Percentiles rank a stretch among this genome's conserved stretches.
phyloP scores from a whole-genome alignment of 2,329 filamentous ascomycete genomes.

The Remersonia thermophila region DNA sequence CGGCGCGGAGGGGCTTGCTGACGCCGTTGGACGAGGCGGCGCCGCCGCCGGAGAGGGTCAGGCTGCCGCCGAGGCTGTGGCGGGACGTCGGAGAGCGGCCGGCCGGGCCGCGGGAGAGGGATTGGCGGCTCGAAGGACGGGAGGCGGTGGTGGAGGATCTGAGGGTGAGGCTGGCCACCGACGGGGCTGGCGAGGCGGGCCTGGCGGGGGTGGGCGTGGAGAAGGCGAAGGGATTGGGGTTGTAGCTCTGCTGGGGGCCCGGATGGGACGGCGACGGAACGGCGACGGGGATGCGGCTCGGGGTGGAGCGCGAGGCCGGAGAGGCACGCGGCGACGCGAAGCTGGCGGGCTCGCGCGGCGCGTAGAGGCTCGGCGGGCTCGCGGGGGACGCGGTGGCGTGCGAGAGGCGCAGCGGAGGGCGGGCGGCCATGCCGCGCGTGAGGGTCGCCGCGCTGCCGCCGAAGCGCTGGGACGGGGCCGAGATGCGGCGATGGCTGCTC shows the following conservation, averaged over 20 bases:
- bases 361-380: no score
- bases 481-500: slow-evolving; percentile 31
- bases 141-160: slow-evolving; percentile 6
- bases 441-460: slow-evolving; percentile 16
- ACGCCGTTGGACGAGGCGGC: background rate
- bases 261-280: slow-evolving; percentile 14
- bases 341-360: slow-evolving; percentile 35
- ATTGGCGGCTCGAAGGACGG: slow-evolving; percentile 14
- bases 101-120: slow-evolving; percentile 2
- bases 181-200: slow-evolving; percentile 1
- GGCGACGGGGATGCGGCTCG: slow-evolving; percentile 32
- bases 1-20: slow-evolving; percentile 1
- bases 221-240: slow-evolving; percentile 9
- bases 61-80: slow-evolving; percentile 8
- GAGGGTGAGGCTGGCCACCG: background rate
- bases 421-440: slow-evolving; percentile 6
- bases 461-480: slow-evolving; percentile 28
- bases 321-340: slow-evolving; percentile 37
- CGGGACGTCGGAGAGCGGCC: background rate
- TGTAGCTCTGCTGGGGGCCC: background rate
- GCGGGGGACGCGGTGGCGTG: slow-evolving; percentile 30
- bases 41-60: background rate
- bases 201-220: slow-evolving; percentile 8
- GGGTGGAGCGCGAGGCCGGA: slow-evolving; percentile 23
- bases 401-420: slow-evolving; percentile 28